Base-by-base conservation (phyloP, 2,329 filamentous ascomycete genomes). In the Nemania serpens region DNA sequence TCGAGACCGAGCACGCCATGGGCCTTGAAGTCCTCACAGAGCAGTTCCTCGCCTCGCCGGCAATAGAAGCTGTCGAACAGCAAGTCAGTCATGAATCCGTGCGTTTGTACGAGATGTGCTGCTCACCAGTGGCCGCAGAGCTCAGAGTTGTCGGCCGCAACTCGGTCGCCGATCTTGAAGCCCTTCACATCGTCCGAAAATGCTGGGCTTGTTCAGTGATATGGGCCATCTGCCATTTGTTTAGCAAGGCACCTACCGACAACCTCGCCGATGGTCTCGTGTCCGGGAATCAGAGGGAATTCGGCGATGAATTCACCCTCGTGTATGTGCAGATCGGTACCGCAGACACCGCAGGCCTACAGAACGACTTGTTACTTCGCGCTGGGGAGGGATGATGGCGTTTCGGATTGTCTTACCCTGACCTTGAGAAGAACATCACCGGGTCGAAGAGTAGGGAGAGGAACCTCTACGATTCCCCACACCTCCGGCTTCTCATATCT, bases 11-110 rank as follows among this genome's bases (percentile, higher is more conserved):
- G 45, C n/a, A 86, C 84, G 67, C 84, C 87, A 67, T 89, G 87
- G 18, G 85, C 86, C 66, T 86, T 82, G 74, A 89, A 88, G 67
- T 88, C 82, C 75, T 90, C 87, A 74, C 88, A 91, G 58, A 90
- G 83, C 48, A 91, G 76, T 33, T 85, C 80, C 71, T 90, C 82
- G 54, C 88, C 87, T 58, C 87, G 84, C 65, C 85, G 84, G 78
- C 88, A 91, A 78, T 90, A 90, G 80, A 89, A 90, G 77, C 71
- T 73, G 54, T 53, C 10, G 12, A 37, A 48, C 37, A 20, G 17
- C 25, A 25, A 62, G 59, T 69, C 42, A 68, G 63, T 17, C 39
- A 47, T 29, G n/a, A 46, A 25, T 33, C 11, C 6, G 1, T 36
- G 15, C 12, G 7, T 46, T 5, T 53, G 6, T 29, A 13, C 29